Evolutionary conservation across 352 stramenopile genomes (phyloP), one percentile per base, ranked within the genome.

Genomic region (Phytophthora pinifolia): DNA sequence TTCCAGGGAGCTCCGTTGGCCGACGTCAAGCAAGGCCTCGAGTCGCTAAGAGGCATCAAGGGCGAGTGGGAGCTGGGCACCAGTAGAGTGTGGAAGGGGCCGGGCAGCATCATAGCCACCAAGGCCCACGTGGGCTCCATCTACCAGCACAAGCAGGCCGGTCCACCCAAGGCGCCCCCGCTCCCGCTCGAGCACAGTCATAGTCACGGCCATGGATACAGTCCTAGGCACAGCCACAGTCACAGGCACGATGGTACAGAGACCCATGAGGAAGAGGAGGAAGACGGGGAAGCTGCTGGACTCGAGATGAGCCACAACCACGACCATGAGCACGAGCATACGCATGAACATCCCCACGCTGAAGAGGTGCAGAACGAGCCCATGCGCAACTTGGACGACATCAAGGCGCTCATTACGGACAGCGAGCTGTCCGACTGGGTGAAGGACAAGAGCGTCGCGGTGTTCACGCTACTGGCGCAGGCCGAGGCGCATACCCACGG

Each of bases 401-500:
- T 98, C 47, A 72, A 80, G 27, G 37, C 63, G 39, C 88, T 99
- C 62, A 79, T 99, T 36, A 41, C 73, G 42, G 54, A 76, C 25
- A 86, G 83, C 30, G 72, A 73, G 8, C 85, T 99, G 50, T 96
- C 92, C 1, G 51, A 70, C 8, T 94, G 76, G 72, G 92, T 96
- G 9, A 96, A 96, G 45, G 73, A 80, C 35, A 88, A 92, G 46
- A 97, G 92, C 51, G 80, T 98, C 20, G 65, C 70, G 9, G 81
- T 94, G 5, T 99, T 99, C 76, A 90, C 76, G 6, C 75, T 87
- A 15, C 70, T 99, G 20, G 96, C 95, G 3, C 65, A 96, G 48
- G 94, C 96, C 1, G 96, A 99, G 62, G 93, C 96, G 18, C 72
- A 90, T 25, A 98, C 94, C 29, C 96, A 99, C 67, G 94, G 96